These are phyloP conservation scores for Suhomyces atakaporum DNA, from an alignment of 1,139 yeast species.

Conservation along the genomic window DNA sequence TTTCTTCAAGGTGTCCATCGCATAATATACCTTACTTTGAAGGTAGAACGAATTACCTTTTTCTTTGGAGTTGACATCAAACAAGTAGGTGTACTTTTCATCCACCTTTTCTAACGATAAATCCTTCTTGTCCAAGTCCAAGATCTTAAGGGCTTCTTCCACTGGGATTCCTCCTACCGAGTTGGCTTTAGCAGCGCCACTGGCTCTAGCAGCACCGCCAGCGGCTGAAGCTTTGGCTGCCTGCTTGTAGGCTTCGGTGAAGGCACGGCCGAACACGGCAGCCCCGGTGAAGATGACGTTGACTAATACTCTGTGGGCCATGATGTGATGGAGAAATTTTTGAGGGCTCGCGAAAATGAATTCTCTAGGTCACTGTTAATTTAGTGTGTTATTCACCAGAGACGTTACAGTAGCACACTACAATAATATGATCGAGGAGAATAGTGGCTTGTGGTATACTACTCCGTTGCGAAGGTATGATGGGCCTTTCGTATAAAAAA, in stretches of 20 bases:
- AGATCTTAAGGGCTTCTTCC: constrained; percentile 89
- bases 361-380: too few relatives aligned
- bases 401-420: too few relatives aligned
- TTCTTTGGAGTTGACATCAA: constrained; percentile 86
- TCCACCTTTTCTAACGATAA: constrained; percentile 62
- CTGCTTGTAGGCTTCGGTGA: constrained; percentile 95
- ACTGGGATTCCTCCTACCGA: constrained; percentile 75
- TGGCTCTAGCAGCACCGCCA: constrained; percentile 54
- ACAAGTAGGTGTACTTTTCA: constrained; percentile 77
- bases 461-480: too few relatives aligned
- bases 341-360: not conserved
- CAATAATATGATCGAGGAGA: too few relatives aligned
- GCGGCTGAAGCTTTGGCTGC: constrained; percentile 88
- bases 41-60: constrained; percentile 92
- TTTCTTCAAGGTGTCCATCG: constrained; percentile 50
- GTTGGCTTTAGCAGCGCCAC: constrained; percentile 50
- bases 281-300: constrained; percentile 94
- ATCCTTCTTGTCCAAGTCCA: constrained; percentile 69
- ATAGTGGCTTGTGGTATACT: too few relatives aligned
- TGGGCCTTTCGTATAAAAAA: too few relatives aligned
- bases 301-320: constrained; percentile 90
- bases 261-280: constrained; percentile 92
- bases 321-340: constrained; percentile 17
- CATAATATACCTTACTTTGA: constrained; percentile 86
- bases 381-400: too few relatives aligned